These are phyloP conservation scores for Glycine soja DNA, from an alignment of 306 rosid genomes.

Conservation along the genomic window DNA sequence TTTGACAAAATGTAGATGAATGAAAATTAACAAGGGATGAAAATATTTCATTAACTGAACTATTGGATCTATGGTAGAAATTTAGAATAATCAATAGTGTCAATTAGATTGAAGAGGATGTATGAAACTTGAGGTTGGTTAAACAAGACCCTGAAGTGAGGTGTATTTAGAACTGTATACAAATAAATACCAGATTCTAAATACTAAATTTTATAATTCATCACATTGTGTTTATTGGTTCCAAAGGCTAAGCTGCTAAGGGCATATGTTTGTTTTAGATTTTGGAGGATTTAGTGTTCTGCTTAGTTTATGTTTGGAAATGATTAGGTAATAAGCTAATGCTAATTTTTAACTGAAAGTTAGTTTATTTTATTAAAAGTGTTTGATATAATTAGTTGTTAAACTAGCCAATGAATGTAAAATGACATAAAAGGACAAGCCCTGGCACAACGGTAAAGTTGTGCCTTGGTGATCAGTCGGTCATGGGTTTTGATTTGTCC, in stretches of 20 bases:
- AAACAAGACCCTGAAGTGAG: no score
- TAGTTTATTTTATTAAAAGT: no score
- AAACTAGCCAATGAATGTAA: no score
- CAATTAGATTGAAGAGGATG: neutral
- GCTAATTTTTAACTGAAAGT: no score
- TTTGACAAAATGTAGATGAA: slow-evolving; percentile 9
- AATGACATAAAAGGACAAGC: neutral
- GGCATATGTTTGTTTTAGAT: neutral
- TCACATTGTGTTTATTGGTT: neutral
- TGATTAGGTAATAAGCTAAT: neutral
- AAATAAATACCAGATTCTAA: no score
- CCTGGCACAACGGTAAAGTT: no score
- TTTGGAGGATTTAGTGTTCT: slow-evolving; percentile 3
- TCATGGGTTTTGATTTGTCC: no score
- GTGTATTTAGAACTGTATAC: no score
- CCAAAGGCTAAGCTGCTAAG: neutral
- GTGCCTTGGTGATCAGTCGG: no score
- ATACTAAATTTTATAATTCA: neutral
- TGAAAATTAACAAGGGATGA: slow-evolving; percentile 13
- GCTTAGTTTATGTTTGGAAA: neutral
- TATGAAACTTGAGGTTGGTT: no score
- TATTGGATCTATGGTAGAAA: neutral
- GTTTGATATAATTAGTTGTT: no score
- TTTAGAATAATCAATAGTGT: neutral
- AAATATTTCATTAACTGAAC: neutral